Percentiles rank a stretch among this genome's conserved stretches.
These are phyloP conservation scores for Austroboletus rostrupii DNA, from an alignment of 1,284 basidiomycete species.

Conservation along the genomic window DNA sequence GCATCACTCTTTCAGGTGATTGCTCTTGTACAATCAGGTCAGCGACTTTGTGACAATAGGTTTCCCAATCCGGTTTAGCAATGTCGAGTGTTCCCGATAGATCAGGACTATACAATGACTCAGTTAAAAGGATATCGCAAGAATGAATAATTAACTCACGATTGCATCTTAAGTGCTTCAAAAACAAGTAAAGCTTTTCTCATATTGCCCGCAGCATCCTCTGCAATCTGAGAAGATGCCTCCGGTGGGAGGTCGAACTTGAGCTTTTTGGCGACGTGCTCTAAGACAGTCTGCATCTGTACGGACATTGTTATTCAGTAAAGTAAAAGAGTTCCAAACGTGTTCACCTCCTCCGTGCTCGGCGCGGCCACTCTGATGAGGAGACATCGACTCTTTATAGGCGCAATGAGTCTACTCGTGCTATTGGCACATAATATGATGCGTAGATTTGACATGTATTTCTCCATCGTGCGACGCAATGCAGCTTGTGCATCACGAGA, in stretches of 20 bases:
- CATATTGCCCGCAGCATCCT: constrained; percentile 86
- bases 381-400: constrained; percentile 93
- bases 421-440: constrained; percentile 98
- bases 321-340: background rate
- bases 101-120: constrained; percentile 50
- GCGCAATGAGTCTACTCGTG: constrained; percentile 94
- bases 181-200: constrained; percentile 93
- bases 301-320: background rate
- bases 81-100: constrained; percentile 72
- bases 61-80: constrained; percentile 98
- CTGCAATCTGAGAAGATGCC: constrained; percentile 70
- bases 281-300: constrained; percentile 80
- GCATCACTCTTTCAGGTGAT: constrained; percentile 86
- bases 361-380: constrained; percentile 93
- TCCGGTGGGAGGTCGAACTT: constrained; percentile 78
- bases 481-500: constrained; percentile 97
- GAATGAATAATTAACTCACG: constrained; percentile 41
- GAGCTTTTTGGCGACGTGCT: constrained; percentile 81
- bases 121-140: constrained; percentile 1
- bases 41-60: constrained; percentile 93
- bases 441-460: constrained; percentile 97
- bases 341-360: constrained; percentile 64
- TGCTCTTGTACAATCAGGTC: constrained; percentile 92
- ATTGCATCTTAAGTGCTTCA: constrained; percentile 95
- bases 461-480: constrained; percentile 96